Conservation (phyloP, 768 basidiomycete genomes). For the Psilocybe subaeruginosa region DNA sequence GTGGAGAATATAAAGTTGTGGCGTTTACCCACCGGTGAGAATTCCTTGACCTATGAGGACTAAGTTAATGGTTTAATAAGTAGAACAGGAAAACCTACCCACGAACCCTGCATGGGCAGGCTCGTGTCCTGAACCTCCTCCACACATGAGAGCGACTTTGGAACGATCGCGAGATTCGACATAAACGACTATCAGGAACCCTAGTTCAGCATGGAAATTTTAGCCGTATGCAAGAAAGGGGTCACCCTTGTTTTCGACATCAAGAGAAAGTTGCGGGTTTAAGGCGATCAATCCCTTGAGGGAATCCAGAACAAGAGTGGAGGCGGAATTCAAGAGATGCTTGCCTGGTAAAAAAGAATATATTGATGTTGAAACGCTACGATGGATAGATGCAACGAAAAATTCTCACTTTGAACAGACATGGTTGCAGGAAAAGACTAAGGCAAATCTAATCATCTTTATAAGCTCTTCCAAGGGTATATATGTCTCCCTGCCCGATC, state of each 20-base stretch:
- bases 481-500: neutral
- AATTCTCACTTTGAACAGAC: constrained; percentile 39
- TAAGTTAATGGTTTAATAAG: neutral
- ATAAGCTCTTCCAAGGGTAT: neutral
- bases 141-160: constrained; percentile 79
- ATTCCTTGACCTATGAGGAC: constrained; percentile 68
- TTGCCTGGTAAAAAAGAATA: constrained; percentile 43
- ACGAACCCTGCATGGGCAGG: constrained; percentile 90
- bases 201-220: neutral
- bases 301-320: constrained; percentile 76
- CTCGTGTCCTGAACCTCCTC: constrained; percentile 90
- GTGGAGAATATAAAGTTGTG: neutral
- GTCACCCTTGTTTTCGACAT: constrained; percentile 71
- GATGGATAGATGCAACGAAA: neutral
- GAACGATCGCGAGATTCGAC: constrained; percentile 56
- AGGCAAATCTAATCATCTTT: neutral
- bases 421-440: constrained; percentile 20
- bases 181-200: constrained; percentile 57
- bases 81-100: constrained; percentile 46
- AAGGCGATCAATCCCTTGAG: constrained; percentile 70
- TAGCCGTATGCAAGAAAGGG: neutral
- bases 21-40: constrained; percentile 56
- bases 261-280: constrained; percentile 75
- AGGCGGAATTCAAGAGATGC: constrained; percentile 78
- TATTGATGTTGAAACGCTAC: neutral